Percentiles rank a stretch among this genome's conserved stretches.
These are phyloP conservation scores for Diatrype stigma DNA, from an alignment of 2,329 filamentous ascomycete genomes.

Conservation along the genomic window DNA sequence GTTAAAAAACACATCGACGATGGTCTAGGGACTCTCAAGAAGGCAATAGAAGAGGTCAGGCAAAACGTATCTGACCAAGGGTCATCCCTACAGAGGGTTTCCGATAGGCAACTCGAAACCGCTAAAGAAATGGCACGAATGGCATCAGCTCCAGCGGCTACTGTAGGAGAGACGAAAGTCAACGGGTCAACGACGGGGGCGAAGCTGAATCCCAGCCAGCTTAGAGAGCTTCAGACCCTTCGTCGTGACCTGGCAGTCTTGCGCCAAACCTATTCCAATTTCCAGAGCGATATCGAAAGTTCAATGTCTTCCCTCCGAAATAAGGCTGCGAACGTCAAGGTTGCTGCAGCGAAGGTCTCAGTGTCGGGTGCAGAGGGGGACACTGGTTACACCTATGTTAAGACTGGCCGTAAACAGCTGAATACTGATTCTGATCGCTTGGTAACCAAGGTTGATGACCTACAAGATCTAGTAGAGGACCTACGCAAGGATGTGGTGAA, in stretches of 20 bases:
- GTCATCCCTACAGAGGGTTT: conserved; percentile 76
- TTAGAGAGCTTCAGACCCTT: conserved; percentile 75
- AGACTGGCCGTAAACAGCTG: conserved; percentile 80
- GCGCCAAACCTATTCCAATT: conserved; percentile 88
- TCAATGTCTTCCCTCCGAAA: conserved; percentile 80
- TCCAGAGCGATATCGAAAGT: conserved; percentile 80
- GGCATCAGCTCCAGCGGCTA: conserved; percentile 41
- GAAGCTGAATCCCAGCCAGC: conserved; percentile 56
- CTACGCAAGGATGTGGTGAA: conserved; percentile 94
- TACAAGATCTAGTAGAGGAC: conserved; percentile 96
- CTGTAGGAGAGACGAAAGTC: conserved; percentile 47
- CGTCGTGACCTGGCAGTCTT: conserved; percentile 86
- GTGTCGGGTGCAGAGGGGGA: conserved; percentile 71
- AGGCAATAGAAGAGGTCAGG: conserved; percentile 81
- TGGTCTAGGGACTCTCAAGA: conserved; percentile 73
- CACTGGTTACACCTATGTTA: conserved; percentile 81
- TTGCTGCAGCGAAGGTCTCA: conserved; percentile 64
- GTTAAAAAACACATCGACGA: conserved; percentile 97
- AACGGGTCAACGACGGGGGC: conserved; percentile 26
- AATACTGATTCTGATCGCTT: conserved; percentile 84
- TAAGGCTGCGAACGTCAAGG: conserved; percentile 80
- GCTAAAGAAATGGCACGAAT: conserved; percentile 76
- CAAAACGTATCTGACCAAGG: conserved; percentile 81
- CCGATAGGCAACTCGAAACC: conserved; percentile 84
- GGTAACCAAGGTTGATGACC: conserved; percentile 87